Conservation (phyloP, 768 basidiomycete genomes). For the Daedaleopsis sinensis region DNA sequence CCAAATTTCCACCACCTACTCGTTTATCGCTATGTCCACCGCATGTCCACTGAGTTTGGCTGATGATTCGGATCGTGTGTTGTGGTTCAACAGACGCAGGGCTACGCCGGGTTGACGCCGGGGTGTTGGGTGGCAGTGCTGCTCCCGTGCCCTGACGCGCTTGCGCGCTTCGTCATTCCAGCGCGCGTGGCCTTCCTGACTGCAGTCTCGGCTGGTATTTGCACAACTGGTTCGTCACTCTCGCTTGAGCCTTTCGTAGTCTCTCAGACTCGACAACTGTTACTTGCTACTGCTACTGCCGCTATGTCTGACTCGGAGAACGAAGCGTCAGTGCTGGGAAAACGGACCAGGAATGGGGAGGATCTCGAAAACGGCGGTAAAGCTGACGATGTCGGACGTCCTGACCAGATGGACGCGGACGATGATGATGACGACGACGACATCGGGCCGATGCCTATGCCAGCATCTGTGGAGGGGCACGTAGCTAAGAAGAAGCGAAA, state of each 20-base stretch:
- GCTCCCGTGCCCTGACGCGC: too few relatives aligned
- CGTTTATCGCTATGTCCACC: too few relatives aligned
- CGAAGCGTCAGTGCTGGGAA: conserved; percentile 28
- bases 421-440: conserved; percentile 77
- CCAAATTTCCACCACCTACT: too few relatives aligned
- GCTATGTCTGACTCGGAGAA: conserved; percentile 29
- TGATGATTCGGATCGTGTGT: neutral
- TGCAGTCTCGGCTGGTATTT: too few relatives aligned
- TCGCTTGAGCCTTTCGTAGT: neutral
- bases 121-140: neutral
- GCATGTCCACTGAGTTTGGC: too few relatives aligned
- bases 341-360: conserved; percentile 25
- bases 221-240: neutral
- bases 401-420: conserved; percentile 34
- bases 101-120: too few relatives aligned
- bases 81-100: neutral
- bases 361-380: conserved; percentile 7
- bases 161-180: too few relatives aligned
- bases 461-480: conserved; percentile 45
- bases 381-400: conserved; percentile 16
- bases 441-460: conserved; percentile 88
- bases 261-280: too few relatives aligned
- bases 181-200: too few relatives aligned
- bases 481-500: conserved; percentile 69
- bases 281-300: neutral